These are phyloP conservation scores for Coccomyxa sp. DNA, from an alignment of 139 green algal species.

Conservation along the genomic window DNA sequence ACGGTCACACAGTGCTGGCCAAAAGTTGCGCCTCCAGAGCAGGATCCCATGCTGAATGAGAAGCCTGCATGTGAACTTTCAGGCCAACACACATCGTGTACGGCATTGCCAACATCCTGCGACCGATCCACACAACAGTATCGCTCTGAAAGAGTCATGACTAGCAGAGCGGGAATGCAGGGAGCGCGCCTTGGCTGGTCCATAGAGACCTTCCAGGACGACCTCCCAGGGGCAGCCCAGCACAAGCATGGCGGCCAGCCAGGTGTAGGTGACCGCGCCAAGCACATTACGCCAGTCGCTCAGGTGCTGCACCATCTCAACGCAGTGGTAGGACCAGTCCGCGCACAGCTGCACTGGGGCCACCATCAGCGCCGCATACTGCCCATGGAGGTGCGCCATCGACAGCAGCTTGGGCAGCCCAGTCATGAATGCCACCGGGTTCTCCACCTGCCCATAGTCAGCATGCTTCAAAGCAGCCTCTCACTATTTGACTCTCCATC, in stretches of 20 bases:
- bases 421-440: constrained; percentile 68
- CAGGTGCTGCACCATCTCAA: constrained; percentile 44
- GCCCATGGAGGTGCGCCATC: constrained; percentile 58
- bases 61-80: too few relatives aligned
- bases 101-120: too few relatives aligned
- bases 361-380: constrained; percentile 61
- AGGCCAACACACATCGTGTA: too few relatives aligned
- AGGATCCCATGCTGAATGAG: too few relatives aligned
- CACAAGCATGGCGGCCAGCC: constrained; percentile 14
- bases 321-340: constrained; percentile 76
- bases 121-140: too few relatives aligned
- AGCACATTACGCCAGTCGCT: constrained; percentile 48
- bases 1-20: too few relatives aligned
- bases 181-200: too few relatives aligned
- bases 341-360: constrained; percentile 56
- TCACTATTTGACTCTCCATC: too few relatives aligned
- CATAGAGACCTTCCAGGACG: background rate
- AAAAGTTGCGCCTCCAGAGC: too few relatives aligned
- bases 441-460: constrained; percentile 60
- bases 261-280: constrained; percentile 38
- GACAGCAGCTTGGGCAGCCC: constrained; percentile 29
- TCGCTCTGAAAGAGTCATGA: too few relatives aligned
- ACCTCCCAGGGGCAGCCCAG: constrained; percentile 19
- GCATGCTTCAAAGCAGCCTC: too few relatives aligned
- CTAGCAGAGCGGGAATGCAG: too few relatives aligned